These are phyloP conservation scores for Gossypium schwendimanii DNA, from an alignment of 441 rosid species.

Conservation along the genomic window DNA sequence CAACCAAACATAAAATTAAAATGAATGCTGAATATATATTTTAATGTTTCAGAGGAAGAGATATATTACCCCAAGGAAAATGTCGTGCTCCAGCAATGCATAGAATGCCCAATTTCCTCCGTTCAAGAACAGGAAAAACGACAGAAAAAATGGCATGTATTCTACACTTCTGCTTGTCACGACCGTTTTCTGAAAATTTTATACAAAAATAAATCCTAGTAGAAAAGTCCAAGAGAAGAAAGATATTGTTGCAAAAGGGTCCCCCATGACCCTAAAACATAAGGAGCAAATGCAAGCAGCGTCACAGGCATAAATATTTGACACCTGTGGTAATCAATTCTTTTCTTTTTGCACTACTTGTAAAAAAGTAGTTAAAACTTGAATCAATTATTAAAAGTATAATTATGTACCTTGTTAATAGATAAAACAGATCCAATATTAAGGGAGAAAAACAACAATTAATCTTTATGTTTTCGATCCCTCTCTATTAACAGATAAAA, in stretches of 20 bases:
- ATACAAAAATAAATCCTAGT: too few relatives aligned
- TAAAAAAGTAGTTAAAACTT: too few relatives aligned
- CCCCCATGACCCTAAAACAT: not conserved
- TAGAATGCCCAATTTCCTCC: conserved; percentile 57
- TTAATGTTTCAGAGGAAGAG: too few relatives aligned
- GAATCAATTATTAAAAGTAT: too few relatives aligned
- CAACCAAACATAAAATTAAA: not conserved
- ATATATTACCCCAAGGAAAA: conserved; percentile 49
- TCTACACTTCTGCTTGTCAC: conserved; percentile 58
- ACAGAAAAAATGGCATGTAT: conserved; percentile 72
- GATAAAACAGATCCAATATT: too few relatives aligned
- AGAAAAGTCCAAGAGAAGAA: not conserved
- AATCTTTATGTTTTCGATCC: too few relatives aligned
- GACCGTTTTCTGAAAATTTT: conserved; percentile 53
- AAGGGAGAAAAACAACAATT: too few relatives aligned
- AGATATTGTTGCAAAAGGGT: not conserved
- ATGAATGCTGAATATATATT: too few relatives aligned
- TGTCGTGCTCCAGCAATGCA: conserved; percentile 50
- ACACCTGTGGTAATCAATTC: not conserved
- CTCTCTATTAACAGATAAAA: too few relatives aligned
- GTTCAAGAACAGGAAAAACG: conserved; percentile 64
- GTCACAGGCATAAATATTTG: not conserved
- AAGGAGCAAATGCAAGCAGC: not conserved
- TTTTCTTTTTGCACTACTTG: not conserved
- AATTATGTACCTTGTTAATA: too few relatives aligned